These are phyloP conservation scores for Quercus rubra DNA, from an alignment of 306 rosid genomes.

Conservation along the genomic window DNA sequence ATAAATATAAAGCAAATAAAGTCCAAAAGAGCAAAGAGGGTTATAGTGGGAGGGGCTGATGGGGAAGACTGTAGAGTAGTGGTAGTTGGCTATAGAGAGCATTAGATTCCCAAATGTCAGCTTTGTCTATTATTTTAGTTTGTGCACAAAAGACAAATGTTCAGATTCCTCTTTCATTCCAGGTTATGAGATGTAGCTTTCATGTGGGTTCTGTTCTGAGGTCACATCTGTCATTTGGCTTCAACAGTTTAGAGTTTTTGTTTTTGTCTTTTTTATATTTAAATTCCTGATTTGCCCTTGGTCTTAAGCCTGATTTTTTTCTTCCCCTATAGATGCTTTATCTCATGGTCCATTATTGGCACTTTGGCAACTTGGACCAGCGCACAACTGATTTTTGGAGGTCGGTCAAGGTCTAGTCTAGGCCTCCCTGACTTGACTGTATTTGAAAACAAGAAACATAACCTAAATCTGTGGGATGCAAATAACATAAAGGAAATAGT, in stretches of 20 bases:
- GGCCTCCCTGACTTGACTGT: no score
- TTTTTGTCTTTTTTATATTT: no score
- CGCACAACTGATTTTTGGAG: slow-evolving; percentile 16
- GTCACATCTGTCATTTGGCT: slow-evolving; percentile 5
- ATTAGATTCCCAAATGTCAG: slow-evolving; percentile 59
- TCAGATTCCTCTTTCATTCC: slow-evolving; percentile 37
- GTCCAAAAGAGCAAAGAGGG: slow-evolving; percentile 19
- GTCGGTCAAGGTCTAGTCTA: not conserved
- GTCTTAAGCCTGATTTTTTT: no score
- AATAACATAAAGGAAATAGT: no score
- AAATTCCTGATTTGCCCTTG: no score
- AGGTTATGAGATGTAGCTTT: slow-evolving; percentile 36
- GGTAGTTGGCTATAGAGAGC: slow-evolving; percentile 20
- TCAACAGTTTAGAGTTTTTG: not conserved
- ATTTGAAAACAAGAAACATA: no score
- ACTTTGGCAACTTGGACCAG: slow-evolving; percentile 43
- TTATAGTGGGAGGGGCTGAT: slow-evolving; percentile 13
- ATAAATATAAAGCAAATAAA: slow-evolving; percentile 38
- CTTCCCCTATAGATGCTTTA: not conserved
- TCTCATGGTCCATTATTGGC: not conserved
- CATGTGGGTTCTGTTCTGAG: slow-evolving; percentile 43
- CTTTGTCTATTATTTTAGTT: slow-evolving; percentile 38
- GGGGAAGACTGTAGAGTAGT: slow-evolving; percentile 21
- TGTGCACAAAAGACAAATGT: slow-evolving; percentile 70
- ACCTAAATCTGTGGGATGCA: no score